Conservation (phyloP, 345 rosid genomes). For the Punica granatum region DNA sequence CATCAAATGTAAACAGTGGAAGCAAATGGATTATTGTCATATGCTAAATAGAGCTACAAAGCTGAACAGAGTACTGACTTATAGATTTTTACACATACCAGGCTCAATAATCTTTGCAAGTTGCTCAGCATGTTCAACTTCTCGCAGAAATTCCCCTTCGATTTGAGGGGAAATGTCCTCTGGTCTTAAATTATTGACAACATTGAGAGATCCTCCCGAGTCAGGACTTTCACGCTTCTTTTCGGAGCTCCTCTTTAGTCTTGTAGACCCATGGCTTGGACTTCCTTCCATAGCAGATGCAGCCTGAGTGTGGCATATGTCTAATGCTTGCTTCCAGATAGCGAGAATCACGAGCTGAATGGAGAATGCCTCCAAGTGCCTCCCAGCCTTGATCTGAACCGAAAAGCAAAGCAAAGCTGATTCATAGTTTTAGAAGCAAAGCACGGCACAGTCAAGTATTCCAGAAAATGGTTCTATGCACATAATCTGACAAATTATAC, state of each 20-base stretch:
- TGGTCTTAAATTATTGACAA: constrained; percentile 24
- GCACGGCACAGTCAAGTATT: neutral
- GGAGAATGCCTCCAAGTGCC: constrained; percentile 77
- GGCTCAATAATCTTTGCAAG: constrained; percentile 62
- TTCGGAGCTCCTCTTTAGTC: constrained; percentile 43
- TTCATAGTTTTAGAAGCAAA: neutral
- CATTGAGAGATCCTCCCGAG: constrained; percentile 28
- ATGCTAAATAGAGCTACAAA: constrained; percentile 10
- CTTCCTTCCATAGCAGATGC: constrained; percentile 86
- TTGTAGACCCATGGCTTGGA: constrained; percentile 43
- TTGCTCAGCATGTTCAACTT: constrained; percentile 82
- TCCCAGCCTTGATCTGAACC: constrained; percentile 38
- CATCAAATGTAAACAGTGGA: neutral
- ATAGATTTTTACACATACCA: constrained; percentile 34
- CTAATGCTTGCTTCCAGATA: constrained; percentile 89
- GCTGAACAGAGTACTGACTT: neutral
- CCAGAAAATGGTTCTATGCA: neutral
- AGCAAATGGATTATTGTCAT: constrained; percentile 9
- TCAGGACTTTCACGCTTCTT: constrained; percentile 41
- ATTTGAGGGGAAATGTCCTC: constrained; percentile 53
- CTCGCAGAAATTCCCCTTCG: constrained; percentile 66
- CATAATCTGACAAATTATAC: neutral
- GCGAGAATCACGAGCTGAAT: constrained; percentile 89
- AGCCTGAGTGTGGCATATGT: constrained; percentile 91
- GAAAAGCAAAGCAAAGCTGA: neutral